These are phyloP conservation scores for Nigrospora osmanthi DNA, from an alignment of 2,329 filamentous ascomycete genomes.

Conservation along the genomic window DNA sequence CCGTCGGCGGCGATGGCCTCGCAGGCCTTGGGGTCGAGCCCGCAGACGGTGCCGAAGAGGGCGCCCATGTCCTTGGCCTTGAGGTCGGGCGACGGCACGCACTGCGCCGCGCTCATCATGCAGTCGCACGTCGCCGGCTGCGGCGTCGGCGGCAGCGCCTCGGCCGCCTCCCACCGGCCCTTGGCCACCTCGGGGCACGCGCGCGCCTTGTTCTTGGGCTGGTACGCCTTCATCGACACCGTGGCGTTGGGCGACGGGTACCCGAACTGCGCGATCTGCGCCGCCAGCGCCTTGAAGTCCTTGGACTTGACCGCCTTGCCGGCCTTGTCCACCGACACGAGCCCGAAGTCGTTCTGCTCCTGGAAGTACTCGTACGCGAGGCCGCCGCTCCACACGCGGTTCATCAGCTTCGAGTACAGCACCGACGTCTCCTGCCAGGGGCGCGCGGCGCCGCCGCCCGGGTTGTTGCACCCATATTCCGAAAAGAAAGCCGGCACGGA, in stretches of 20 bases:
- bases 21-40: constrained; percentile 36
- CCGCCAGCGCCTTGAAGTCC: constrained; percentile 55
- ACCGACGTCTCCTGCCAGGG: constrained; percentile 59
- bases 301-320: constrained; percentile 39
- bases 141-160: constrained; percentile 58
- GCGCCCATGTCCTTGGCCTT: constrained; percentile 41
- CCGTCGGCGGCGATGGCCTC: constrained; percentile 44
- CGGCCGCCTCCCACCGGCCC: constrained; percentile 46
- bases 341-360: constrained; percentile 60
- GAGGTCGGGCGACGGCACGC: constrained; percentile 44
- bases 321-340: constrained; percentile 42
- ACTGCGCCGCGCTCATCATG: constrained; percentile 58
- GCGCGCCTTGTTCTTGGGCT: constrained; percentile 49
- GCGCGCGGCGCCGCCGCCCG: constrained; percentile 39
- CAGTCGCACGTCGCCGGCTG: constrained; percentile 59
- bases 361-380: constrained; percentile 80
- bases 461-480: constrained; percentile 68
- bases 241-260: constrained; percentile 43
- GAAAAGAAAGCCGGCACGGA: constrained; percentile 71
- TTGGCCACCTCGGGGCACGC: constrained; percentile 46
- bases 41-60: constrained; percentile 23
- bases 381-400: constrained; percentile 62
- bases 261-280: constrained; percentile 46
- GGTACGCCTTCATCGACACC: constrained; percentile 44
- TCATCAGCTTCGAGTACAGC: constrained; percentile 61